These are phyloP conservation scores for Lanmaoa rubissima DNA, from an alignment of 768 basidiomycete species.

Conservation along the genomic window DNA sequence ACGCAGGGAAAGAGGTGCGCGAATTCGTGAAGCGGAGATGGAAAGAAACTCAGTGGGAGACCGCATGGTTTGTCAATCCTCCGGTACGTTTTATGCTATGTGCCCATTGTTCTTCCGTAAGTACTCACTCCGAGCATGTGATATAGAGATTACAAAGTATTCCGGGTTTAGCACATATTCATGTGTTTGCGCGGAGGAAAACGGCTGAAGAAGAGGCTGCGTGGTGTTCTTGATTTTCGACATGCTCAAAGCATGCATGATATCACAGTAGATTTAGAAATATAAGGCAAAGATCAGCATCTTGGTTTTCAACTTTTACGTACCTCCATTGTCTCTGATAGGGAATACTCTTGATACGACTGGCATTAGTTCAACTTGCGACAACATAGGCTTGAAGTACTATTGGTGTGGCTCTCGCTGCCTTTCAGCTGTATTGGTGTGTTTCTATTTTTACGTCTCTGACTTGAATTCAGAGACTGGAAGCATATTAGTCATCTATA, in stretches of 20 bases:
- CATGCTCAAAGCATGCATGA: not conserved
- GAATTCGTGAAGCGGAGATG: conserved; percentile 65
- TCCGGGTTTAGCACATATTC: conserved; percentile 78
- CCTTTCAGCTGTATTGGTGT: not conserved
- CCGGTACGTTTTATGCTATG: conserved; percentile 48
- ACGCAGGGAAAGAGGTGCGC: conserved; percentile 57
- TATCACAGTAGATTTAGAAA: conserved; percentile 1
- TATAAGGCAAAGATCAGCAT: conserved; percentile 5
- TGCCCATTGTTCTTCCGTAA: not conserved
- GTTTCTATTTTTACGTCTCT: not conserved
- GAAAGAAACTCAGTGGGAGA: conserved; percentile 78
- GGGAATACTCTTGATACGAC: not conserved
- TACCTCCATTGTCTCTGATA: no score
- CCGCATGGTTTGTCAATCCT: conserved; percentile 90
- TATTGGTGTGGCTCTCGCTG: no score
- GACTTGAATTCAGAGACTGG: not conserved
- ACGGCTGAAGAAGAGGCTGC: conserved; percentile 17
- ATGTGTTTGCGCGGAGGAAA: conserved; percentile 75
- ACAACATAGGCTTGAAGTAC: not conserved
- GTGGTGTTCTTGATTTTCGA: conserved; percentile 14
- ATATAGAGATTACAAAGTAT: conserved; percentile 77
- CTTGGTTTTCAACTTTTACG: not conserved
- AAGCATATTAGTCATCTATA: not conserved
- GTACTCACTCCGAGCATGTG: not conserved
- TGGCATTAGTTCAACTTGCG: not conserved